Evolutionary conservation across 495 filamentous ascomycete species (phyloP).

Genomic region (Penicillium turbatum): DNA sequence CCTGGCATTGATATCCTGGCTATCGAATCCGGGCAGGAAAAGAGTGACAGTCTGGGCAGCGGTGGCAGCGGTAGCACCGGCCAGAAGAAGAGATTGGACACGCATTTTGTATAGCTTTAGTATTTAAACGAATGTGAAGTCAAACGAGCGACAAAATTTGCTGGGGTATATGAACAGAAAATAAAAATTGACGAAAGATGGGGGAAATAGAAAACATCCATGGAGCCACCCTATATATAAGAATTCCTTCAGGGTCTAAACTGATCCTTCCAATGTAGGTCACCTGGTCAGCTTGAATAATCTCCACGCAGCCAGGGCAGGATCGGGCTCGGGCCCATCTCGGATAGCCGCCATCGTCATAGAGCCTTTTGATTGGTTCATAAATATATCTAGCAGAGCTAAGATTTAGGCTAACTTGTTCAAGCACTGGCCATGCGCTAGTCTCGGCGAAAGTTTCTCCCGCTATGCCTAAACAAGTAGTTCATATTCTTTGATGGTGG

Average conservation of each 20-base stretch:
- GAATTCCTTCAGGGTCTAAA: background rate
- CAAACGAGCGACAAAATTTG: background rate
- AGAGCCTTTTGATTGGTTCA: background rate
- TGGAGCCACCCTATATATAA: background rate
- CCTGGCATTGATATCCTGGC: slow-evolving; percentile 5
- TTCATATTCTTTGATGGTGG: background rate
- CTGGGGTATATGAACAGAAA: background rate
- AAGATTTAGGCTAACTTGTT: background rate
- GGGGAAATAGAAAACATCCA: background rate
- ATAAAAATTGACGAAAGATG: background rate
- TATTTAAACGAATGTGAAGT: background rate
- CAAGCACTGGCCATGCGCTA: background rate
- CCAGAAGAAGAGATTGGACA: slow-evolving; percentile 14
- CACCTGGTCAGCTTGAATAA: background rate
- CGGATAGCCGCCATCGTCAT: background rate
- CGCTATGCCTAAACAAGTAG: background rate
- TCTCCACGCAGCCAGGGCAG: background rate
- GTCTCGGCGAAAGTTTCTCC: background rate
- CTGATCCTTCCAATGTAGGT: too few relatives aligned
- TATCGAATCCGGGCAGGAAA: slow-evolving; percentile 15
- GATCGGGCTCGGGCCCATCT: background rate
- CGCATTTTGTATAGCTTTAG: slow-evolving; percentile 5
- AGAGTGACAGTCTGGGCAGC: slow-evolving; percentile 14
- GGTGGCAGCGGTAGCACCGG: slow-evolving; percentile 6
- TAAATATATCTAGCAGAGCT: background rate